Base-by-base conservation (phyloP, 2,329 filamentous ascomycete genomes). In the Colletotrichum camelliae region DNA sequence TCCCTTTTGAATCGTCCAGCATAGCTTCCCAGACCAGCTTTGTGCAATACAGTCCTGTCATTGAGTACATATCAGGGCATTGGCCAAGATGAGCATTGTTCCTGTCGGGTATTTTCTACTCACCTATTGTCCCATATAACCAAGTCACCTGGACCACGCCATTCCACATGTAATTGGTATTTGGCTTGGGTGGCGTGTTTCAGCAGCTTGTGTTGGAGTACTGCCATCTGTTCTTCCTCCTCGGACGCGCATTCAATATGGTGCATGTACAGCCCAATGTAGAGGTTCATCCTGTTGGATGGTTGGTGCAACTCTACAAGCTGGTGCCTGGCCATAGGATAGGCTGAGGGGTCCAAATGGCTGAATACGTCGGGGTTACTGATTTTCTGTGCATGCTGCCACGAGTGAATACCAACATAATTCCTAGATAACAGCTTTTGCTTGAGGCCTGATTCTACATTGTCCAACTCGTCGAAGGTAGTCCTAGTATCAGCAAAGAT, bases 121-220 rank as follows among this genome's bases (percentile, higher is more conserved):
- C 55, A 86, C 0, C 88, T 88, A 80, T 92, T 92, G 77, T 92
- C 91, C 91, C 91, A 92, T n/a, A 90, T 84, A 9, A 92, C 80
- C 76, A 92, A 68, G 79, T 92, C 90, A 0, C 88, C 86, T 0
- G 82, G 79, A 13, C 86, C 80, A 29, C 87, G 77, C 90, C 90
- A 92, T 61, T 83, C 79, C 4, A 91, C 84, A 13, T 81, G 84
- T 7, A 88, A 74, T 1, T 85, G 80, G 78, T 89, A 89, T 78
- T 88, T 87, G 1, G 84, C 79, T 81, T 89, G 86, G 13, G 85
- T 87, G 1, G 84, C 86, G 79, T 90, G 89, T 5, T 80, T 79
- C 48, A 87, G 86, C 16, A 91, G 81, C 18, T 76, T 80, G 9
- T 84, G 80, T 5, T 88, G 78, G 39, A 89, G 75, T 5, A 80